Conservation (phyloP, 2,329 filamentous ascomycete species). For the Pseudogymnoascus sp. region DNA sequence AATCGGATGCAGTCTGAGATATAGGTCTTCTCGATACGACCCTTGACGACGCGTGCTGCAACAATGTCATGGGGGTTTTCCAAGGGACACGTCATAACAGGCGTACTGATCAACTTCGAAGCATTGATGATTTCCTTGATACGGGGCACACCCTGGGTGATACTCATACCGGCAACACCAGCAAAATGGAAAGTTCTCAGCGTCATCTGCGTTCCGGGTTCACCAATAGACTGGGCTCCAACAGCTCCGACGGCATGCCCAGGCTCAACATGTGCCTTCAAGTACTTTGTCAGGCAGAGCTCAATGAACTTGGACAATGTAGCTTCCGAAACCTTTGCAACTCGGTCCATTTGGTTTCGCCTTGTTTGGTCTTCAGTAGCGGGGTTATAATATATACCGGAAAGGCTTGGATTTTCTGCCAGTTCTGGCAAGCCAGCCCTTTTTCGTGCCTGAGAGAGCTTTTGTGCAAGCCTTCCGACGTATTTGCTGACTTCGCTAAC, state of each 20-base stretch:
- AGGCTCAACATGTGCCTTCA: slow-evolving; percentile 83
- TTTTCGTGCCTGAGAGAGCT: slow-evolving; percentile 47
- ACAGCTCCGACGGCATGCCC: slow-evolving; percentile 94
- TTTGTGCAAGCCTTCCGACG: slow-evolving; percentile 55
- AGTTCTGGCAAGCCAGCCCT: slow-evolving; percentile 43
- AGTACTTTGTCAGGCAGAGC: slow-evolving; percentile 82
- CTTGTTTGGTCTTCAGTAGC: slow-evolving; percentile 24
- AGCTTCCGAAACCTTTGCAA: slow-evolving; percentile 71
- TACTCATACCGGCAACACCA: slow-evolving; percentile 98
- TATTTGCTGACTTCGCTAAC: slow-evolving; percentile 69
- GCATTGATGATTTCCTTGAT: slow-evolving; percentile 99
- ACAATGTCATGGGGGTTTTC: slow-evolving; percentile 66
- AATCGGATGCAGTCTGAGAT: slow-evolving; percentile 72
- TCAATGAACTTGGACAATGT: slow-evolving; percentile 71
- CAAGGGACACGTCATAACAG: slow-evolving; percentile 81
- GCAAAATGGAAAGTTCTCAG: slow-evolving; percentile 99
- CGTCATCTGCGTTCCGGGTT: slow-evolving; percentile 98
- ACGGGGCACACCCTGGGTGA: slow-evolving; percentile 97
- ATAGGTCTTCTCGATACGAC: slow-evolving; percentile 89
- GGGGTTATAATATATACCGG: slow-evolving; percentile 25
- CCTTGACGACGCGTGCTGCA: slow-evolving; percentile 85
- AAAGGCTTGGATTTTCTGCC: slow-evolving; percentile 29
- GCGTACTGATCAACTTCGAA: slow-evolving; percentile 86
- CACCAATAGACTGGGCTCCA: slow-evolving; percentile 94
- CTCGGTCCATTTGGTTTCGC: slow-evolving; percentile 47